Evolutionary conservation across 805 yeast species (phyloP), one percentile per base, ranked within the genome.

Genomic region (Nakazawaea anatomiae): DNA sequence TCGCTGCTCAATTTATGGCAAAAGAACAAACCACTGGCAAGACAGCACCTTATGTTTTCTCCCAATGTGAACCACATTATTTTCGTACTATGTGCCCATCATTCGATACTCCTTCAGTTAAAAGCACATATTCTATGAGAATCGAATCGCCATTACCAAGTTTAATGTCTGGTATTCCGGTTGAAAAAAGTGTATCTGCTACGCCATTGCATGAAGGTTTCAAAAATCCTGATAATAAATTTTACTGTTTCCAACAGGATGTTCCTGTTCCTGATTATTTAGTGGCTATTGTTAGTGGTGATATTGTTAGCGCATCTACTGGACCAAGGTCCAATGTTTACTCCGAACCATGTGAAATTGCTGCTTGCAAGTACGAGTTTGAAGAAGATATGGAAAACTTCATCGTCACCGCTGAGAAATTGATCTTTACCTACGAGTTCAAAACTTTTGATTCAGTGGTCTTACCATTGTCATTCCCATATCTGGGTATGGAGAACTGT

Each of bases 401-500:
- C 70, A 82, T 90, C 54, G 65, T 77, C 59, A 77, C 86, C 14
- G 96, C 96, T 8, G 97, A 90, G 66, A 70, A 75, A 29, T 70
- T 88, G 42, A 83, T 88, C 14, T 88, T 84, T 61, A 78, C 81
- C 2, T 90, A 90, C 66, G 94, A 88, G 61, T 90, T 96, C 96
- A 76, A 79, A 52, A 82, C 81, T 39, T 90, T 85, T 65, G 91
- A 89, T 61, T 86, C 89, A 32, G 73, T 90, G 40, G 82, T 90
- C 34, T 78, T 89, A 56, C 96, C 96, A 2, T 77, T 83, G 50
- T 79, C 82, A 6, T 77, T 80, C 69, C 95, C 96, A 3, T 90
- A 87, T 60, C 96, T 96, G 55, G 97, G 97, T 50, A 90, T 90
- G 96, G 96, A 90, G 69, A 88, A 89, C 62, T 96, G 96, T 54